Evolutionary conservation across 2,329 filamentous ascomycete genomes (phyloP).

Genomic region (Botryotinia narcissicola): DNA sequence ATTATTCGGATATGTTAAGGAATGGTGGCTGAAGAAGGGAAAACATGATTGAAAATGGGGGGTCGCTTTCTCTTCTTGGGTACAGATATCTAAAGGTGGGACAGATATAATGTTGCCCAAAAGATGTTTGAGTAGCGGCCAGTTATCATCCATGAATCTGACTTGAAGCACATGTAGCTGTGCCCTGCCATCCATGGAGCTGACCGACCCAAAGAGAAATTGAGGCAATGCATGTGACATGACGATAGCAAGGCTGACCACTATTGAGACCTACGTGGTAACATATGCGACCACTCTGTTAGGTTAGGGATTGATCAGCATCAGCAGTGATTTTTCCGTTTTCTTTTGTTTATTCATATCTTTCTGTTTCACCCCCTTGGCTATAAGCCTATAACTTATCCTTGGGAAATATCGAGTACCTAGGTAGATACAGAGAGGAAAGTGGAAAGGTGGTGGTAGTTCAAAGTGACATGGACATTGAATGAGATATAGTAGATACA

Average conservation of each 20-base stretch:
- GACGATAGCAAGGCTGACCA: not conserved
- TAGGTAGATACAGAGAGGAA: not conserved
- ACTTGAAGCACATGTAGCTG: not conserved
- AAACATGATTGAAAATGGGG: not conserved
- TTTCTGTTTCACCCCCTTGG: not conserved
- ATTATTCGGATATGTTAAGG: not conserved
- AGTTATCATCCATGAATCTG: not conserved
- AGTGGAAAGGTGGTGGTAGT: not conserved
- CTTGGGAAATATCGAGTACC: not conserved
- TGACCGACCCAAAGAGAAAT: not conserved
- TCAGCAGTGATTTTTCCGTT: not conserved
- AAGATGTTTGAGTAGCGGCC: not conserved
- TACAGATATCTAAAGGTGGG: not conserved
- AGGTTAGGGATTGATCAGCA: not conserved
- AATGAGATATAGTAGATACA: not conserved
- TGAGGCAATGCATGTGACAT: not conserved
- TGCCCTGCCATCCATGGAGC: not conserved
- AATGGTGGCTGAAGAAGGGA: not conserved
- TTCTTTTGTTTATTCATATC: not conserved
- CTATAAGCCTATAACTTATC: not conserved
- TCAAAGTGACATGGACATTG: not conserved
- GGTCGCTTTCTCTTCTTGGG: not conserved
- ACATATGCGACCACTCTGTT: not conserved
- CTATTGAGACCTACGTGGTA: not conserved
- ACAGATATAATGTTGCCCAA: not conserved